These are phyloP conservation scores for Terfezia claveryi DNA, from an alignment of 495 filamentous ascomycete genomes.

Conservation along the genomic window DNA sequence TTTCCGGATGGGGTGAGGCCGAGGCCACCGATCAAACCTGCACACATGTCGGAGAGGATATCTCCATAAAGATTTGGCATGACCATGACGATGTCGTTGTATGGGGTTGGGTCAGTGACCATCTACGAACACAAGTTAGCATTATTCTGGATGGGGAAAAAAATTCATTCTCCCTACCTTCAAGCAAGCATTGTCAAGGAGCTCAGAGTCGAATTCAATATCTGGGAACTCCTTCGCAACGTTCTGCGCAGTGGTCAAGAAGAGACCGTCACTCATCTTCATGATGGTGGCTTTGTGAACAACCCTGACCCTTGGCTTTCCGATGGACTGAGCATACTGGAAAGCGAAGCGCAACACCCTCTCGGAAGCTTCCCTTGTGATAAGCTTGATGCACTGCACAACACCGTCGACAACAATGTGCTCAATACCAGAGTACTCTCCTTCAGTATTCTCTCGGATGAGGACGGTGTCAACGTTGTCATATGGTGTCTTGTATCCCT, in stretches of 20 bases:
- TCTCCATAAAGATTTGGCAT: conserved; percentile 99
- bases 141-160: conserved; percentile 3
- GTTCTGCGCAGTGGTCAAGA: conserved; percentile 63
- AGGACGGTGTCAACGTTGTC: conserved; percentile 92
- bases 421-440: conserved; percentile 98
- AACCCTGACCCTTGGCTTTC: conserved; percentile 82
- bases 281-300: conserved; percentile 99
- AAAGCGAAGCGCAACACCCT: conserved; percentile 89
- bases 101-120: conserved; percentile 76
- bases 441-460: conserved; percentile 99
- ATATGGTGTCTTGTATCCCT: conserved; percentile 95
- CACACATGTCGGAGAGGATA: conserved; percentile 98
- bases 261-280: conserved; percentile 99
- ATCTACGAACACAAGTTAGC: conserved; percentile 25
- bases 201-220: conserved; percentile 85
- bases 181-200: conserved; percentile 95
- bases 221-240: conserved; percentile 84
- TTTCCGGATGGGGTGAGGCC: conserved; percentile 94
- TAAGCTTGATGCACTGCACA: conserved; percentile 97
- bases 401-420: conserved; percentile 96
- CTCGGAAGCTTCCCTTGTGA: conserved; percentile 81
- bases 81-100: conserved; percentile 98
- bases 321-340: conserved; percentile 82
- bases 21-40: conserved; percentile 90
- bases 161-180: conserved; percentile 27